Evolutionary conservation across 352 stramenopile species (phyloP).

Genomic region (Aphanomyces euteiches): DNA sequence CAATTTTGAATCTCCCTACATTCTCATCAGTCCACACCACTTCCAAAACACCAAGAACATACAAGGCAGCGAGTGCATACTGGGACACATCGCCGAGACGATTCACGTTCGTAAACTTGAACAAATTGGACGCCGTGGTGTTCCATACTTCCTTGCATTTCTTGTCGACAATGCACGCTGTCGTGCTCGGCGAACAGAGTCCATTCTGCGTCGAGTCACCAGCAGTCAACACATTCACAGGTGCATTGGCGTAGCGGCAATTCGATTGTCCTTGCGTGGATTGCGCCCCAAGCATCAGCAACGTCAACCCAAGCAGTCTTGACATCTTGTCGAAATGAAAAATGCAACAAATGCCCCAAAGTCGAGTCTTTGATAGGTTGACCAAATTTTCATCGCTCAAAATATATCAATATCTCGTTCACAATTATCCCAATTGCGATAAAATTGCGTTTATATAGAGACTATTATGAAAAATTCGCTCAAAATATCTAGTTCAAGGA

Average conservation of each 20-base stretch:
- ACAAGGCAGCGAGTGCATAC: background rate
- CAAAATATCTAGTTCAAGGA: background rate
- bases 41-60: no score
- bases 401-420: no score
- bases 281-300: background rate
- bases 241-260: background rate
- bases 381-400: no score
- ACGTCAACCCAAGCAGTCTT: no score
- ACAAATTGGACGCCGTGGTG: background rate
- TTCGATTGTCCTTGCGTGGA: background rate
- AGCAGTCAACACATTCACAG: background rate
- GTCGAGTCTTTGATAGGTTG: no score
- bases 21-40: no score
- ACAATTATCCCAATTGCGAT: no score
- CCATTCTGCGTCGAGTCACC: background rate
- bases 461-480: no score
- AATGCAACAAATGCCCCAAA: no score
- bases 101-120: conserved; percentile 1
- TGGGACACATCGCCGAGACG: background rate
- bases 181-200: background rate
- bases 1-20: conserved; percentile 7
- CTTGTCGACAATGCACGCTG: background rate
- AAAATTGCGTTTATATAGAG: no score
- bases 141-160: background rate
- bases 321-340: no score